Base-by-base conservation (phyloP, 441 rosid genomes). In the Populus trichocarpa region DNA sequence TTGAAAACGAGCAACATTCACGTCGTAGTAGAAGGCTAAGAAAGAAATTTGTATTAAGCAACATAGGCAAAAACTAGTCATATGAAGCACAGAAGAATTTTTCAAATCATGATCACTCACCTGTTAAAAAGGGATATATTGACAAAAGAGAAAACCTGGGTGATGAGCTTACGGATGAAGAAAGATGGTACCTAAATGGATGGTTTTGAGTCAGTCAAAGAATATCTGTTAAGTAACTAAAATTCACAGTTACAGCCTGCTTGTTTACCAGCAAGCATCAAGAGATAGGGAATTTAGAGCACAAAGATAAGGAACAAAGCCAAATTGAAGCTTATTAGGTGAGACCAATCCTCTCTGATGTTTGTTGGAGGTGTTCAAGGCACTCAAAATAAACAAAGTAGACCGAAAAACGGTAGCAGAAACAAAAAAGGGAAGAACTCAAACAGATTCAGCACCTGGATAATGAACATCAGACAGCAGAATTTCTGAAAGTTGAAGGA, bases 1-100 rank as follows among this genome's bases (percentile, higher is more conserved):
- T 96, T 67, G 99, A 94, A 85, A 96, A 96, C 66, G 98, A 92
- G 89, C 98, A 96, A 78, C 99, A 96, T 84, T 96, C 99, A 78
- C 99, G 95, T 72, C 99, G 89, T 77, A 96, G 89, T 66, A 96
- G 88, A 84, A 96, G 99, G 79, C 99, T 96, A 83, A 66, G 73
- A 70, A 82, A 68, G 66, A 81, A 70, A 83, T 71, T 65, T 23
- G 16, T 4, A 33, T 72, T 40, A 59, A 78, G 74, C 75, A 81
- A 72, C 63, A 46, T 74, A 81, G 69, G 26, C 32, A 77, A 46
- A 78, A 53, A 77, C 59, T 46, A 30, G 42, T 25, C 67, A 72
- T 42, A 67, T 64, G 32, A n/a, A 69, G 35, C 61, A 76, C 36
- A 70, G 25, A 66, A 72, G 40, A 53, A 72, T 72, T 20, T 61